Base-by-base conservation (phyloP, 345 rosid species). In the Salix viminalis region DNA sequence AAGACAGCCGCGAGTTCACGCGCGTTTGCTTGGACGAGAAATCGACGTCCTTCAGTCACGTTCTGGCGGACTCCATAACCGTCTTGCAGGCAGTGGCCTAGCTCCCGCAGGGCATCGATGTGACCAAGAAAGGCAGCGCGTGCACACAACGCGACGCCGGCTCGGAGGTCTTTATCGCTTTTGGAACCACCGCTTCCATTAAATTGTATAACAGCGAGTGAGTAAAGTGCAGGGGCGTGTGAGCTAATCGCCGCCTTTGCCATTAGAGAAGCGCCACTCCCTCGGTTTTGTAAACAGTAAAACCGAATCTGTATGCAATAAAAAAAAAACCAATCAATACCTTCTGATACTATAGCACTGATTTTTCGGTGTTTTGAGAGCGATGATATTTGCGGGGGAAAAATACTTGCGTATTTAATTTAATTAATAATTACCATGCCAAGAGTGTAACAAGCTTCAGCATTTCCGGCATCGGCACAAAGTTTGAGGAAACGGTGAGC, bases 111-210 rank as follows among this genome's bases (percentile, higher is more conserved):
- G 13, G 99, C 99, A 36, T 96, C 99, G 48, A 96, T 88, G 76
- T 93, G 96, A 58, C 98, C 98, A 0, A 93, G 80, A 71, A 89
- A 93, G 64, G 99, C 98, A 2, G 99, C 93, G 62, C 99, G 91
- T 2, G 98, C 97, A 50, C 99, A 93, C 7, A 96, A 67, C 64
- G 98, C 98, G 4, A 91, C 98, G 37, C 99, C 99, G 26, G 97
- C 98, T 21, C 97, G 83, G 5, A 96, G 89, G 81, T 96, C 97
- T 73, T 96, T 96, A 46, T 93, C 98, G 79, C 87, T 91, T 80
- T 96, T 96, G 0, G 93, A 91, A 54, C 98, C 96, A 19, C 99
- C 99, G 87, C 98, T 96, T 75, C 99, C 99, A 78, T 96, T 96
- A 84, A 96, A 96, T 84, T 91, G 98, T 41, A 96, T 89, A 72